phyloP scores from a whole-genome alignment of 2,329 filamentous ascomycete genomes.

The Ophiostoma piceae region DNA sequence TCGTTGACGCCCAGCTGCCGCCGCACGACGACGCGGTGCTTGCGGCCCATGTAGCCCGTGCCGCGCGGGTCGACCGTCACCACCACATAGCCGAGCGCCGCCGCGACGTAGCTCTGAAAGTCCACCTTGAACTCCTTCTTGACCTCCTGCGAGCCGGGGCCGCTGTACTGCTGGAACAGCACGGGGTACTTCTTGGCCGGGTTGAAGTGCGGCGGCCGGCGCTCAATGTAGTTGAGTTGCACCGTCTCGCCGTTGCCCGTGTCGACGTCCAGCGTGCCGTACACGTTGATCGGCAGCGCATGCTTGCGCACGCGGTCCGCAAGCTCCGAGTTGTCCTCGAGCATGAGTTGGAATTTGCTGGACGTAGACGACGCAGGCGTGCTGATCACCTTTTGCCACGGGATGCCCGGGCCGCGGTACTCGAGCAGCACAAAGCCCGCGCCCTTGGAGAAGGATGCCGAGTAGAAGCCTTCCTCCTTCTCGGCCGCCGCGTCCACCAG shows the following conservation, averaged over 20 bases:
- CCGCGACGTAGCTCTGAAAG: slow-evolving; percentile 85
- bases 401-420: slow-evolving; percentile 78
- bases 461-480: slow-evolving; percentile 61
- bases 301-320: slow-evolving; percentile 65
- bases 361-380: slow-evolving; percentile 59
- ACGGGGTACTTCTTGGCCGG: slow-evolving; percentile 82
- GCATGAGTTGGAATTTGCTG: slow-evolving; percentile 54
- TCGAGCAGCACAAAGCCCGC: slow-evolving; percentile 79
- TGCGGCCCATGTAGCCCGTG: slow-evolving; percentile 83
- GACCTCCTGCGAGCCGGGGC: slow-evolving; percentile 87
- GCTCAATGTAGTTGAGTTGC: slow-evolving; percentile 68
- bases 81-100: slow-evolving; percentile 82
- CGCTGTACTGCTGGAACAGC: slow-evolving; percentile 90
- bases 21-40: slow-evolving; percentile 74
- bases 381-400: slow-evolving; percentile 84
- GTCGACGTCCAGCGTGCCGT: slow-evolving; percentile 71
- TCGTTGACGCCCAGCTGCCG: slow-evolving; percentile 82
- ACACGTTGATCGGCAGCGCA: slow-evolving; percentile 76
- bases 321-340: slow-evolving; percentile 74
- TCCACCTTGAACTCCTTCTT: slow-evolving; percentile 74
- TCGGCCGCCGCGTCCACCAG: slow-evolving; percentile 63
- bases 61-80: slow-evolving; percentile 92
- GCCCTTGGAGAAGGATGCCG: slow-evolving; percentile 74
- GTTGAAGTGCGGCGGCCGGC: slow-evolving; percentile 84
- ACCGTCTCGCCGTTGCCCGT: slow-evolving; percentile 37